phyloP scores from a whole-genome alignment of 148 eudicot genomes.

The Limonium bicolor region DNA sequence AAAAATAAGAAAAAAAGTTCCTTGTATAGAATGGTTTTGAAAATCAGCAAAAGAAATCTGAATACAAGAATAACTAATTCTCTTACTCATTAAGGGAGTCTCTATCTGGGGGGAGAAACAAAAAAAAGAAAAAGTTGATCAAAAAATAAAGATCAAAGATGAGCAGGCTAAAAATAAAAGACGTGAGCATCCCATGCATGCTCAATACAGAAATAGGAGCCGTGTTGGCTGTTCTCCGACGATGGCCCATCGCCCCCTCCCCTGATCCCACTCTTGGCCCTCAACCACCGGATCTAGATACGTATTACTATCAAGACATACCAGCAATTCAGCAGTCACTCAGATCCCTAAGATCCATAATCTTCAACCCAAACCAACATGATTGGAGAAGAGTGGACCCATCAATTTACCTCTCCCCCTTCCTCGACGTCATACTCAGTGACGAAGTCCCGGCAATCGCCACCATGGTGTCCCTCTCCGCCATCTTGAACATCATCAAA shows the following conservation, averaged over 20 bases:
- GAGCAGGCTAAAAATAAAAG: constrained; percentile 31
- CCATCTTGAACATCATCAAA: constrained; percentile 51
- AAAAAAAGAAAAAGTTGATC: not conserved
- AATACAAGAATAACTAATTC: no score
- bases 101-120: no score
- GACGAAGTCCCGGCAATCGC: constrained; percentile 73
- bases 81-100: no score
- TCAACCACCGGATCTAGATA: constrained; percentile 25
- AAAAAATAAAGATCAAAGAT: not conserved
- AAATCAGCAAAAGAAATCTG: no score
- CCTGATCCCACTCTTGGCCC: constrained; percentile 20
- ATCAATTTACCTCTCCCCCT: constrained; percentile 55
- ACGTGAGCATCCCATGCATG: constrained; percentile 70
- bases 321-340: constrained; percentile 44
- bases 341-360: constrained; percentile 49
- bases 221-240: constrained; percentile 56
- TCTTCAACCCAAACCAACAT: constrained; percentile 72
- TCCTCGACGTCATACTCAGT: constrained; percentile 66
- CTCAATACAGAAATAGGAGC: constrained; percentile 85
- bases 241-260: constrained; percentile 3
- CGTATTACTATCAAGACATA: constrained; percentile 22
- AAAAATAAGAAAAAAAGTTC: no score
- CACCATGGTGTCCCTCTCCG: constrained; percentile 56
- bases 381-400: constrained; percentile 76
- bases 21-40: no score